Conservation (phyloP, 2,329 filamentous ascomycete genomes). For the Xylariaceae sp. region DNA sequence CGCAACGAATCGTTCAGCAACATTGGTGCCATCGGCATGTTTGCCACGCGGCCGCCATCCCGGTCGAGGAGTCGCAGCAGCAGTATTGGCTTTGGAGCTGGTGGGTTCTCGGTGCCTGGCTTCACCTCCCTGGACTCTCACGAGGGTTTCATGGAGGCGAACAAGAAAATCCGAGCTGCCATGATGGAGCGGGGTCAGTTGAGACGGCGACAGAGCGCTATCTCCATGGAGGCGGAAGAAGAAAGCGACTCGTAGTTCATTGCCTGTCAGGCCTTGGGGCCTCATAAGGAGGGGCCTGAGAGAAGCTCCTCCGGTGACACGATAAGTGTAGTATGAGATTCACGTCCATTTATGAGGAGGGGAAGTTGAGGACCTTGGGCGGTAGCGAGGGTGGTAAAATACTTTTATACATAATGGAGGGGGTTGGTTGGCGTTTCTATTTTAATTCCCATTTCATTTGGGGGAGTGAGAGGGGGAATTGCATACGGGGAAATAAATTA, state of each 20-base stretch:
- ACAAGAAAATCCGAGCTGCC: conserved; percentile 73
- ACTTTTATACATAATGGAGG: too few species aligned
- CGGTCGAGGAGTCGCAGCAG: conserved; percentile 61
- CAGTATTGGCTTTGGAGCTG: conserved; percentile 54
- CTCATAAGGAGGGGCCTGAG: not conserved
- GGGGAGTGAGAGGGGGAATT: too few species aligned
- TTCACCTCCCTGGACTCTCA: conserved; percentile 64
- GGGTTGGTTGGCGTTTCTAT: too few species aligned
- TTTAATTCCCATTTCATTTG: too few species aligned
- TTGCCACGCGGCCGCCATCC: conserved; percentile 81
- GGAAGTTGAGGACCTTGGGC: too few species aligned
- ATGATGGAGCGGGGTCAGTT: conserved; percentile 72
- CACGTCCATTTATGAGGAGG: conserved; percentile 1
- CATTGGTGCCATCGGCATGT: conserved; percentile 80
- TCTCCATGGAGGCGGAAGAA: conserved; percentile 21
- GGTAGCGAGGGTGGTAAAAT: too few species aligned
- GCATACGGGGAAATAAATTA: too few species aligned
- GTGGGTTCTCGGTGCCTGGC: conserved; percentile 60
- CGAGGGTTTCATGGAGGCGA: conserved; percentile 75
- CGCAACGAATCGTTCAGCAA: conserved; percentile 93
- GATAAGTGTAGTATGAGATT: conserved; percentile 7
- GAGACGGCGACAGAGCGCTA: conserved; percentile 48
- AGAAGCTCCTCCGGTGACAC: not conserved
- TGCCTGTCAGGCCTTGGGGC: not conserved
- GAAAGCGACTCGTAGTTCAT: conserved; percentile 23